Percentiles rank a stretch among this genome's conserved stretches.
These are phyloP conservation scores for Centella asiatica DNA, from an alignment of 129 eudicot species.

Conservation along the genomic window DNA sequence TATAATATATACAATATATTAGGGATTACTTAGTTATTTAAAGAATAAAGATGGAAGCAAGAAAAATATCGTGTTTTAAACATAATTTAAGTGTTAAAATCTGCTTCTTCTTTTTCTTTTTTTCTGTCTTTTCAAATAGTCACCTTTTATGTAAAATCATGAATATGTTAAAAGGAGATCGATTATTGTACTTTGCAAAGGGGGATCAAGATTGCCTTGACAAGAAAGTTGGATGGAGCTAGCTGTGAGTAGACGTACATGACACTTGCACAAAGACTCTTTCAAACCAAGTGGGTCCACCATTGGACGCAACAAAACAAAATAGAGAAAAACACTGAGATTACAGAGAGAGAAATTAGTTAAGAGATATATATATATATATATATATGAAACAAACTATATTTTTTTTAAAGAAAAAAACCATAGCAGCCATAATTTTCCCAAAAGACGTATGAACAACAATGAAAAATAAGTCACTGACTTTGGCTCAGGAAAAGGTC, in stretches of 20 bases:
- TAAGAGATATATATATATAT: no score
- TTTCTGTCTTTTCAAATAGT: neutral
- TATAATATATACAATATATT: no score
- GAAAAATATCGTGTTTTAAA: no score
- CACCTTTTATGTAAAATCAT: neutral
- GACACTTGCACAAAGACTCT: neutral
- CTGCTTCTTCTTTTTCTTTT: no score
- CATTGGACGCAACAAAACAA: neutral
- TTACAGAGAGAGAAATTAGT: no score
- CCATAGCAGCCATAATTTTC: neutral
- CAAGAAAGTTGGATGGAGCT: neutral
- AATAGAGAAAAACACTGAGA: neutral
- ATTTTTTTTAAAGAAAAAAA: neutral
- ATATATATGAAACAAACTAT: no score
- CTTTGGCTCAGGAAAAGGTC: constrained; percentile 3
- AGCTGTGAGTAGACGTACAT: neutral
- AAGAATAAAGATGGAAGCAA: no score
- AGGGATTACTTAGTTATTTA: no score
- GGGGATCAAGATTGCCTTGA: neutral
- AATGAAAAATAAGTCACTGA: neutral
- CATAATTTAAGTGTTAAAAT: no score
- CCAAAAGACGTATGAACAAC: constrained; percentile 6
- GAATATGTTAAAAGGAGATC: neutral
- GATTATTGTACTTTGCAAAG: neutral
- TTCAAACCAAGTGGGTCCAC: neutral